Conservation (phyloP, 2,329 filamentous ascomycete species). For the Cercospora janseana region DNA sequence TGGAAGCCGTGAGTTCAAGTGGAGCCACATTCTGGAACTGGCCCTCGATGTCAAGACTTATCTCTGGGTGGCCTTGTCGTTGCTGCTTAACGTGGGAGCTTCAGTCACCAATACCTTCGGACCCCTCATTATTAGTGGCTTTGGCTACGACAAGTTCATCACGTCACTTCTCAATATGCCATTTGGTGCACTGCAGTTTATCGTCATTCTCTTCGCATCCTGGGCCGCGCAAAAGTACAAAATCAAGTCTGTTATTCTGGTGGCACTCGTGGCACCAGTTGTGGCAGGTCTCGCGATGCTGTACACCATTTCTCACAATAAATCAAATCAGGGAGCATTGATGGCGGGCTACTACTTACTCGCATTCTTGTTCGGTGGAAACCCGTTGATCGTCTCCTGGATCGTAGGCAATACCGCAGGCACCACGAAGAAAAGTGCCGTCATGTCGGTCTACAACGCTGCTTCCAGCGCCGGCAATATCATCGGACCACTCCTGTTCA, state of each 20-base stretch:
- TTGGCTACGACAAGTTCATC: conserved; percentile 59
- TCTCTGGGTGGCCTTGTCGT: conserved; percentile 59
- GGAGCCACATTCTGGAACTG: conserved; percentile 45
- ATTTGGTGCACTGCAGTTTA: conserved; percentile 61
- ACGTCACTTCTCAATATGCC: conserved; percentile 66
- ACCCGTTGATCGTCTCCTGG: conserved; percentile 66
- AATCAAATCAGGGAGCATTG: conserved; percentile 48
- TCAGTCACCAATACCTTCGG: conserved; percentile 64
- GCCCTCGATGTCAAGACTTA: conserved; percentile 51
- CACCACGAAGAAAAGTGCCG: conserved; percentile 64
- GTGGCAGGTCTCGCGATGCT: conserved; percentile 60
- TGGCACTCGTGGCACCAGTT: conserved; percentile 57
- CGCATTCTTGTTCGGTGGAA: conserved; percentile 64
- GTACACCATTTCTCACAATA: conserved; percentile 51
- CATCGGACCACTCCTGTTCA: conserved; percentile 64
- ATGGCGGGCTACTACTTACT: conserved; percentile 65
- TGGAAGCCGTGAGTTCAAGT: conserved; percentile 48
- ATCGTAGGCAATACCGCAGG: conserved; percentile 68
- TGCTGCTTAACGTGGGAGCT: conserved; percentile 64
- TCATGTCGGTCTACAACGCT: conserved; percentile 64
- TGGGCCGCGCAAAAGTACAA: conserved; percentile 58
- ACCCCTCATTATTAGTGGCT: conserved; percentile 59
- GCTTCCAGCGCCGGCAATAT: conserved; percentile 63
- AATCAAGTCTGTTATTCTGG: conserved; percentile 58
- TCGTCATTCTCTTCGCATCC: conserved; percentile 59